Evolutionary conservation across 2,329 filamentous ascomycete species (phyloP).

Genomic region (Verticillium tricorpus): DNA sequence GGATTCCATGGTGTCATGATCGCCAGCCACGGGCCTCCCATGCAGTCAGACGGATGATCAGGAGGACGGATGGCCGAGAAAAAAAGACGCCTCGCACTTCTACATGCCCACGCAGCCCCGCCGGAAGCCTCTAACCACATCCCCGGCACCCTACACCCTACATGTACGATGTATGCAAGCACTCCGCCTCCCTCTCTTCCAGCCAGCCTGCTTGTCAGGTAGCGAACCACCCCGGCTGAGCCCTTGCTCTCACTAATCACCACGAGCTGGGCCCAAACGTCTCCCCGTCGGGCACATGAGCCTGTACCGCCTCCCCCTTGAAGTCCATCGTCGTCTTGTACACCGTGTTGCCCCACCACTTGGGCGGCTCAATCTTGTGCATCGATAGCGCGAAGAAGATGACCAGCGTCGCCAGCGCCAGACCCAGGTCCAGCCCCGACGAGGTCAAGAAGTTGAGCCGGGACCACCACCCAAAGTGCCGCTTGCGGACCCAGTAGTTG

Average conservation of each 20-base stretch:
- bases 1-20: not conserved
- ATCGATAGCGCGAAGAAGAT: constrained; percentile 68
- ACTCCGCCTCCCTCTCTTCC: not conserved
- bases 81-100: not conserved
- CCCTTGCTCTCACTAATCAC: constrained; percentile 23
- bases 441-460: constrained; percentile 69
- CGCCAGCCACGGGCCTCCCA: too few relatives aligned
- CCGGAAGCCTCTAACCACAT: not conserved
- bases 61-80: not conserved
- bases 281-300: constrained; percentile 44
- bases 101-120: not conserved
- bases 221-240: not conserved
- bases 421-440: constrained; percentile 64
- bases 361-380: constrained; percentile 54
- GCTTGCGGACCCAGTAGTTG: constrained; percentile 62
- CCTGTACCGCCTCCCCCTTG: constrained; percentile 53
- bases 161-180: not conserved
- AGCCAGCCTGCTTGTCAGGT: not conserved
- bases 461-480: constrained; percentile 66
- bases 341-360: constrained; percentile 66
- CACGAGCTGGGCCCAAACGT: constrained; percentile 58
- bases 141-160: not conserved
- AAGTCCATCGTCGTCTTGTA: constrained; percentile 59
- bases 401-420: constrained; percentile 62
- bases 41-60: not conserved